phyloP scores from a whole-genome alignment of 768 basidiomycete species.

The Stropharia rugosoannulata region DNA sequence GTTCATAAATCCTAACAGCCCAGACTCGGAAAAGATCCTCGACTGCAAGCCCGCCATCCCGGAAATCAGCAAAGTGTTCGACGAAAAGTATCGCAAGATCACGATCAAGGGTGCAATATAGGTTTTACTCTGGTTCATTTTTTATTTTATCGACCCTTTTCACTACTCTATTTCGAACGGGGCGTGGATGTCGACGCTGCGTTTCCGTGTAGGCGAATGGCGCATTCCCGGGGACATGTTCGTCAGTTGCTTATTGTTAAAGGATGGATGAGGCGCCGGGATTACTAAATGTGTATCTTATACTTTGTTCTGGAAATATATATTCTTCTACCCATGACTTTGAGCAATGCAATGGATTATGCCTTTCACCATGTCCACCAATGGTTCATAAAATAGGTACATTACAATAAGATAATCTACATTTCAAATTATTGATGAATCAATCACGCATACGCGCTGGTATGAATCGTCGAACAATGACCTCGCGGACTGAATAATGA shows the following conservation, averaged over 20 bases:
- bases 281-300: no score
- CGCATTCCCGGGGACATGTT: no score
- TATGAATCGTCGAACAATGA: conserved; percentile 80
- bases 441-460: conserved; percentile 92
- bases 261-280: no score
- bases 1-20: conserved; percentile 55
- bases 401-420: background rate
- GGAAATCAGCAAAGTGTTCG: conserved; percentile 62
- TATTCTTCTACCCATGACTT: no score
- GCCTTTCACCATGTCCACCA: no score
- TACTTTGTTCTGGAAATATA: no score
- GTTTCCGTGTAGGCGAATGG: no score
- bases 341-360: no score
- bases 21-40: conserved; percentile 62
- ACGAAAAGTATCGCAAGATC: conserved; percentile 83
- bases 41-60: conserved; percentile 68
- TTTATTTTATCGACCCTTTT: background rate
- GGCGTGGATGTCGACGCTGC: no score
- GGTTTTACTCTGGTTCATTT: conserved; percentile 15
- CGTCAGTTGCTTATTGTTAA: no score
- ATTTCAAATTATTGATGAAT: background rate
- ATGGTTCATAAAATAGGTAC: no score
- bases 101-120: conserved; percentile 92
- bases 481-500: conserved; percentile 82
- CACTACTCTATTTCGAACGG: no score